A percentile compares a stretch with the other conserved stretches of the same genome.
These are phyloP conservation scores for Trichoderma hamatum DNA, from an alignment of 2,329 filamentous ascomycete genomes.

Conservation along the genomic window DNA sequence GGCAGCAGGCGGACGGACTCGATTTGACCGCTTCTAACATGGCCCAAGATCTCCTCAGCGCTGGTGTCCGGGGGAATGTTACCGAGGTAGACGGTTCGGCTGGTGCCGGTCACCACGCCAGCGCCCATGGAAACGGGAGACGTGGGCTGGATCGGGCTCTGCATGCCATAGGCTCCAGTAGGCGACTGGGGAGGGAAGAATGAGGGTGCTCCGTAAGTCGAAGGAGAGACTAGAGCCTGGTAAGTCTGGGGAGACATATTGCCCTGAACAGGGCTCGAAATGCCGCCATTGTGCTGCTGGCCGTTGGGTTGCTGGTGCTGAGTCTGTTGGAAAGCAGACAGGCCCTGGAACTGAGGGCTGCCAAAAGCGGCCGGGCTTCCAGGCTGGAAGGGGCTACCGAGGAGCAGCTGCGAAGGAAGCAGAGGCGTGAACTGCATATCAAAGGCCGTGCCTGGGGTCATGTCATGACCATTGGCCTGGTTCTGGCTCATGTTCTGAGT, in stretches of 20 bases:
- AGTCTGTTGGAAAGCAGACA: constrained; percentile 71
- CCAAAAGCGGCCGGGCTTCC: constrained; percentile 88
- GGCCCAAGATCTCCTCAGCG: constrained; percentile 93
- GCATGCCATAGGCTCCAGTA: constrained; percentile 69
- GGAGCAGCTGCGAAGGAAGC: constrained; percentile 88
- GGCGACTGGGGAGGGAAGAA: constrained; percentile 90
- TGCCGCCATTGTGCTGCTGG: constrained; percentile 61
- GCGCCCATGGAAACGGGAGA: constrained; percentile 76
- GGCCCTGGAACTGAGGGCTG: constrained; percentile 87
- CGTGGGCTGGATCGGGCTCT: constrained; percentile 63
- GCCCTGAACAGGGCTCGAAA: constrained; percentile 75
- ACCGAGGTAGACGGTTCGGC: constrained; percentile 93
- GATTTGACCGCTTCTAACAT: constrained; percentile 96
- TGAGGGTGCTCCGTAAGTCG: constrained; percentile 77
- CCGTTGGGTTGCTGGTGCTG: constrained; percentile 56
- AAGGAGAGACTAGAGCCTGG: constrained; percentile 82
- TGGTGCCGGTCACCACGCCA: constrained; percentile 85
- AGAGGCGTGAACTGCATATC: constrained; percentile 99
- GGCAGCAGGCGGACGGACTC: constrained; percentile 96
- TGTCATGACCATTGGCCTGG: constrained; percentile 62
- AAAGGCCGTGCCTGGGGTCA: constrained; percentile 87
- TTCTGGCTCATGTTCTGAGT: constrained; percentile 66
- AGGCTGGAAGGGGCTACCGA: constrained; percentile 95
- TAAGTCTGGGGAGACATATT: constrained; percentile 82
- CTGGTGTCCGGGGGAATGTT: constrained; percentile 98